A percentile compares a stretch with the other conserved stretches of the same genome.
phyloP scores from a whole-genome alignment of 116 monocot genomes.

The Thalassia testudinum region DNA sequence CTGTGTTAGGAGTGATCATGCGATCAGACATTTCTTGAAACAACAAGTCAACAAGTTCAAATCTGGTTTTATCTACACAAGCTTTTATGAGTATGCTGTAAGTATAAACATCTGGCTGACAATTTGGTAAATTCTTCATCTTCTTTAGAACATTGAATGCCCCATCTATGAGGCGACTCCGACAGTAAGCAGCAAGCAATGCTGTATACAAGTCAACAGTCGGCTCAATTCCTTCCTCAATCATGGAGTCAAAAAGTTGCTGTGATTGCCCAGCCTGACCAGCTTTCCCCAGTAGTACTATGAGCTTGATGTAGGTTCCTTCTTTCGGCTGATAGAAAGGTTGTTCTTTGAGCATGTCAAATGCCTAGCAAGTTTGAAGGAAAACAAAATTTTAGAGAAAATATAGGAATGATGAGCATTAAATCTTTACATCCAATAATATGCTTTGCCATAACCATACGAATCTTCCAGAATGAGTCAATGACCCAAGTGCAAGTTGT shows the following conservation, averaged over 20 bases:
- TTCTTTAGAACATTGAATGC: slow-evolving; percentile 47
- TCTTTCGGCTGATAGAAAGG: slow-evolving; percentile 81
- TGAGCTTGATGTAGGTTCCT: slow-evolving; percentile 84
- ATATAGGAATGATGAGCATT: no score
- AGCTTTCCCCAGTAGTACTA: slow-evolving; percentile 70
- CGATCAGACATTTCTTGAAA: slow-evolving; percentile 75
- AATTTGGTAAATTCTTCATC: slow-evolving; percentile 62
- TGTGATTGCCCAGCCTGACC: slow-evolving; percentile 54
- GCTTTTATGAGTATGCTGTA: slow-evolving; percentile 75
- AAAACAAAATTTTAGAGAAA: no score
- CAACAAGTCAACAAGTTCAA: slow-evolving; percentile 62
- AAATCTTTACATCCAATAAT: no score
- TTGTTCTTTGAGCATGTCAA: slow-evolving; percentile 67
- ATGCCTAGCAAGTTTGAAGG: no score
- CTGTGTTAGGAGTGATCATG: slow-evolving; percentile 50
- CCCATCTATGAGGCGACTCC: slow-evolving; percentile 49
- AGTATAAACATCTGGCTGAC: slow-evolving; percentile 82
- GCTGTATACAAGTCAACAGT: slow-evolving; percentile 69
- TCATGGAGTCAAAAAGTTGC: slow-evolving; percentile 58
- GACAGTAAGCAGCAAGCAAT: slow-evolving; percentile 57
- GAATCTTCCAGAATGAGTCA: no score
- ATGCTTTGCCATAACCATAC: no score
- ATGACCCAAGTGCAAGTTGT: no score
- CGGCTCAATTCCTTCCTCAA: slow-evolving; percentile 61
- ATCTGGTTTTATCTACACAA: slow-evolving; percentile 42